These are phyloP conservation scores for Saksenaea oblongispora DNA, from an alignment of 371 early-diverging fungal species.

Conservation along the genomic window DNA sequence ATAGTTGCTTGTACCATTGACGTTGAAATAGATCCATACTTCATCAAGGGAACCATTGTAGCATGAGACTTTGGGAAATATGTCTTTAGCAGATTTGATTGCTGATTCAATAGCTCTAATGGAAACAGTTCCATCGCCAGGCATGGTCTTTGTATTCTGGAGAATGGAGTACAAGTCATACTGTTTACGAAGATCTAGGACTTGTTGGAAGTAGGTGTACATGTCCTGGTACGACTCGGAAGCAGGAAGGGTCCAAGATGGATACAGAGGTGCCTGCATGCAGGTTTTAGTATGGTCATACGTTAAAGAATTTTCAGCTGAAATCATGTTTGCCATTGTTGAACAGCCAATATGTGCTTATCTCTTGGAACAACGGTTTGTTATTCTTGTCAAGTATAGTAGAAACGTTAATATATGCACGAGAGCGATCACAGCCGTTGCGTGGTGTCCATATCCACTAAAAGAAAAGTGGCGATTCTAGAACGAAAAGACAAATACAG, in stretches of 20 bases:
- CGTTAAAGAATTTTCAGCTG: not conserved
- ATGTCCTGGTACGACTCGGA: conserved; percentile 58
- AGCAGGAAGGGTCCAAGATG: conserved; percentile 65
- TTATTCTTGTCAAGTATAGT: conserved; percentile 37
- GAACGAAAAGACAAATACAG: no score
- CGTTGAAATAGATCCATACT: conserved; percentile 33
- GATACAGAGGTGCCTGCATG: conserved; percentile 63
- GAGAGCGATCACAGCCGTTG: conserved; percentile 73
- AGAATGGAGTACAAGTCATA: conserved; percentile 65
- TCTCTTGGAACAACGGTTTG: conserved; percentile 45
- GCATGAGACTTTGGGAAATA: conserved; percentile 47
- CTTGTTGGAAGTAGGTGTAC: conserved; percentile 54
- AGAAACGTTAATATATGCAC: conserved; percentile 54
- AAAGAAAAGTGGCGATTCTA: no score
- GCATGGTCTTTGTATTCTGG: conserved; percentile 56
- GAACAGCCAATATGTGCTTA: conserved; percentile 78
- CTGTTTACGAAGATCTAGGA: conserved; percentile 51
- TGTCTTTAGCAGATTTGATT: conserved; percentile 48
- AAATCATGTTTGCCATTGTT: conserved; percentile 52
- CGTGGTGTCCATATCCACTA: no score
- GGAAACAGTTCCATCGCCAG: conserved; percentile 56
- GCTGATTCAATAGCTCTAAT: conserved; percentile 51
- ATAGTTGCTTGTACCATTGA: conserved; percentile 27
- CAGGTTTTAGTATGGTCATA: not conserved
- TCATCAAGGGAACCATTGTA: conserved; percentile 37